These are phyloP conservation scores for Ligustrum vulgare DNA, from an alignment of 257 asterid genomes.

Conservation along the genomic window DNA sequence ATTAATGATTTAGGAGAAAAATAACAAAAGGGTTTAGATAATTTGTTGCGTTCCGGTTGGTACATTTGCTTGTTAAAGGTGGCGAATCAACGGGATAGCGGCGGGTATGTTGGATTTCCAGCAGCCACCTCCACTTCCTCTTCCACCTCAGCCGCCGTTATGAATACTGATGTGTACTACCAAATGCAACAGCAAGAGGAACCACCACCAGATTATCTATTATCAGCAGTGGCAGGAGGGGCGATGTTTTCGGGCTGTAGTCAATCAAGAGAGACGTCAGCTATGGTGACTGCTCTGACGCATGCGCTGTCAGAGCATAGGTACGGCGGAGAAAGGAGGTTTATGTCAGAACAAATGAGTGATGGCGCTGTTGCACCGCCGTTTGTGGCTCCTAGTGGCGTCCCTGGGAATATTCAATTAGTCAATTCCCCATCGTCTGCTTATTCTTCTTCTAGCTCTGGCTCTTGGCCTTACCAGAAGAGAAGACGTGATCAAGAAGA, in stretches of 20 bases:
- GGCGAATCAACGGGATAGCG: conserved; percentile 63
- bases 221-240: conserved; percentile 39
- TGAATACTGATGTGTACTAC: conserved; percentile 16
- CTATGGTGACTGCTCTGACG: conserved; percentile 64
- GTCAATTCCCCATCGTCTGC: conserved; percentile 53
- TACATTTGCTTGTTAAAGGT: conserved; percentile 56
- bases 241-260: conserved; percentile 39
- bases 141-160: conserved; percentile 1
- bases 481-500: conserved; percentile 65
- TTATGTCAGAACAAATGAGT: conserved; percentile 22
- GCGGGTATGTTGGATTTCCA: conserved; percentile 42
- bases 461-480: conserved; percentile 72
- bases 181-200: conserved; percentile 36
- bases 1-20: not conserved
- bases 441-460: conserved; percentile 71
- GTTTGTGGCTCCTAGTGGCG: conserved; percentile 22
- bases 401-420: conserved; percentile 26
- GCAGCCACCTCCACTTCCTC: conserved; percentile 17
- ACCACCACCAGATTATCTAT: conserved; percentile 41
- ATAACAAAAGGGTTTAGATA: no score
- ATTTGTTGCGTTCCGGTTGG: not conserved
- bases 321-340: conserved; percentile 30
- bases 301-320: conserved; percentile 59
- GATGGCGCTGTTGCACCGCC: conserved; percentile 33
- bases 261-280: conserved; percentile 54